phyloP scores from a whole-genome alignment of 1,139 yeast species.

The Trichomonascaceae sp. region DNA sequence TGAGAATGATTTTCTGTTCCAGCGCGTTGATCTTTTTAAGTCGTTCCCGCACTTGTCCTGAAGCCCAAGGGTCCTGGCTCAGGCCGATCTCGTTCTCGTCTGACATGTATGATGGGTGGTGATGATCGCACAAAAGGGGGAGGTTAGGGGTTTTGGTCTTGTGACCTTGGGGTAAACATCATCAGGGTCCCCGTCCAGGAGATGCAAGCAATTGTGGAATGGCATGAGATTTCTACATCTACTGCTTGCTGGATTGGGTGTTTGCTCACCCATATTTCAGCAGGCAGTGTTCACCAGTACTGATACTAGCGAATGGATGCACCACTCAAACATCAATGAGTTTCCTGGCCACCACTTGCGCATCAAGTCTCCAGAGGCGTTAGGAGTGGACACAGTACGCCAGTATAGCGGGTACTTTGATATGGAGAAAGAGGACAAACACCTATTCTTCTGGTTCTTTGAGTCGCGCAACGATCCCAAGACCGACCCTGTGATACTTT shows the following conservation, averaged over 20 bases:
- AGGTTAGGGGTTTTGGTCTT: too few relatives aligned
- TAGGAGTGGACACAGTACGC: slow-evolving; percentile 59
- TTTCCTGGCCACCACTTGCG: slow-evolving; percentile 9
- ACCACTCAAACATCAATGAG: slow-evolving; percentile 4
- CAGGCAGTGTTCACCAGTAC: too few relatives aligned
- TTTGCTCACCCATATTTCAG: too few relatives aligned
- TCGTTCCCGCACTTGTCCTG: slow-evolving; percentile 27
- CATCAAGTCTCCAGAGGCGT: slow-evolving; percentile 32
- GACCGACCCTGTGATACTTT: slow-evolving; percentile 71
- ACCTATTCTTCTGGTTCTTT: slow-evolving; percentile 74
- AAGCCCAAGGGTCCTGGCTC: slow-evolving; percentile 18
- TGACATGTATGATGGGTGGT: too few relatives aligned
- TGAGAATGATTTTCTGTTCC: slow-evolving; percentile 28
- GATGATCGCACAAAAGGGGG: too few relatives aligned
- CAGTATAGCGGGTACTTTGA: slow-evolving; percentile 86
- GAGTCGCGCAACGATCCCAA: slow-evolving; percentile 83
- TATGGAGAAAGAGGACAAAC: slow-evolving; percentile 69
- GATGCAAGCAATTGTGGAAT: too few relatives aligned
- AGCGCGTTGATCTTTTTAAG: slow-evolving; percentile 26
- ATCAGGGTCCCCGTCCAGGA: too few relatives aligned
- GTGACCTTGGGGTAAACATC: too few relatives aligned
- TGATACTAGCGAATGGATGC: too few relatives aligned
- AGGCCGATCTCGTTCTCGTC: too few relatives aligned
- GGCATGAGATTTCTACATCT: too few relatives aligned
- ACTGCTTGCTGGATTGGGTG: too few relatives aligned